These are phyloP conservation scores for Penicillium lividum DNA, from an alignment of 495 filamentous ascomycete species.

Conservation along the genomic window DNA sequence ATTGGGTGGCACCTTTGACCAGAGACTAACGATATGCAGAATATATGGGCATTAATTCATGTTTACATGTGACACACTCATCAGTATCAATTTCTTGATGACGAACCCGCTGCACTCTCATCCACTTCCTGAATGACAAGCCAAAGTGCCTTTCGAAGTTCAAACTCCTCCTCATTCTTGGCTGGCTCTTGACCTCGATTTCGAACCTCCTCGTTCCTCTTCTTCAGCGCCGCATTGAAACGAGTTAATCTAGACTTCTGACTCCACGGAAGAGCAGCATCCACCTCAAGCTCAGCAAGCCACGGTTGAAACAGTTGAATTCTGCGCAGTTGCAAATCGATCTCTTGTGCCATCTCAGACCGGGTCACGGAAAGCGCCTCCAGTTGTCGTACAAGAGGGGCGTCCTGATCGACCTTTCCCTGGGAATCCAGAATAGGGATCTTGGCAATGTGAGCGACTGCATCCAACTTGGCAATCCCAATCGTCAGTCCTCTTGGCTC, in stretches of 20 bases:
- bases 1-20: too few relatives aligned
- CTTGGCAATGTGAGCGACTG: conserved; percentile 27
- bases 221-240: conserved; percentile 32
- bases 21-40: too few relatives aligned
- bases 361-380: background rate
- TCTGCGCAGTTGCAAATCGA: conserved; percentile 21
- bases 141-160: conserved; percentile 2
- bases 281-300: conserved; percentile 30
- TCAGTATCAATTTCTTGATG: background rate
- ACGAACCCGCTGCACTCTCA: background rate
- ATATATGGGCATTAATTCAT: too few relatives aligned
- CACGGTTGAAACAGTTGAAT: conserved; percentile 25
- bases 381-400: conserved; percentile 23
- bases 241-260: conserved; percentile 26
- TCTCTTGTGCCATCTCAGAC: conserved; percentile 5
- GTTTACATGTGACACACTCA: too few relatives aligned
- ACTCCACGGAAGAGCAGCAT: conserved; percentile 26
- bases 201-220: conserved; percentile 11
- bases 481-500: conserved; percentile 26
- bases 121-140: conserved; percentile 5
- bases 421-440: conserved; percentile 30
- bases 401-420: conserved; percentile 24
- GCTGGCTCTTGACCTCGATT: background rate
- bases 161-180: background rate
- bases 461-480: conserved; percentile 28